A percentile compares a stretch with the other conserved stretches of the same genome.
Evolutionary conservation across 2,329 filamentous ascomycete species (phyloP).

Genomic region (Aspergillus sojae): DNA sequence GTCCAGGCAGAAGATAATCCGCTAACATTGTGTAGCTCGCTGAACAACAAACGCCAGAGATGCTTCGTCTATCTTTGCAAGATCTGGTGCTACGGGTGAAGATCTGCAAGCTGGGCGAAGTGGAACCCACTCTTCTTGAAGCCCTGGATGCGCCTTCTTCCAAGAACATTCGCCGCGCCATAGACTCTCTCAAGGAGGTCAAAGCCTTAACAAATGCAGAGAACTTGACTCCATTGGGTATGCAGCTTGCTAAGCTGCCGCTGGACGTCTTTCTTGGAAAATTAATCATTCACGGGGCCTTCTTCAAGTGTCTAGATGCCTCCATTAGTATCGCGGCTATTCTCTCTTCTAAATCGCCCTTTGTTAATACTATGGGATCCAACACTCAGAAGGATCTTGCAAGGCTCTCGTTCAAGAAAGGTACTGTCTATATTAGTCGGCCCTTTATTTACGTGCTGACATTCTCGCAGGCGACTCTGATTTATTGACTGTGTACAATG

Average conservation of each 20-base stretch:
- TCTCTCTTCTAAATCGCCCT: slow-evolving; percentile 91
- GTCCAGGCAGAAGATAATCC: not conserved
- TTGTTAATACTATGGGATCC: slow-evolving; percentile 82
- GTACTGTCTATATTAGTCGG: slow-evolving; percentile 28
- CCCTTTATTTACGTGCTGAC: not conserved
- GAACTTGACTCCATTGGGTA: slow-evolving; percentile 82
- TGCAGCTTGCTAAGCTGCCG: slow-evolving; percentile 83
- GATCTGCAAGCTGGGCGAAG: slow-evolving; percentile 92
- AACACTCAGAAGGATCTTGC: slow-evolving; percentile 80
- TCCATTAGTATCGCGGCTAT: slow-evolving; percentile 90
- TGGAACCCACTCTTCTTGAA: slow-evolving; percentile 84
- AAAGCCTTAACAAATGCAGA: slow-evolving; percentile 80
- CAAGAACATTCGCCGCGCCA: slow-evolving; percentile 89
- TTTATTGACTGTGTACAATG: slow-evolving; percentile 89
- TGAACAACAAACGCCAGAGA: slow-evolving; percentile 94
- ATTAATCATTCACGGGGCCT: slow-evolving; percentile 79
- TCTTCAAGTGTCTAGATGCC: slow-evolving; percentile 91
- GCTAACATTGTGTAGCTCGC: slow-evolving; percentile 60
- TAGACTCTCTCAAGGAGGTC: slow-evolving; percentile 91
- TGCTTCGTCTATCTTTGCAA: slow-evolving; percentile 90
- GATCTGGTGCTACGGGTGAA: slow-evolving; percentile 95
- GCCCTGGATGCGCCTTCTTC: slow-evolving; percentile 87
- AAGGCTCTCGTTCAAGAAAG: slow-evolving; percentile 75
- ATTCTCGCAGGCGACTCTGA: slow-evolving; percentile 73
- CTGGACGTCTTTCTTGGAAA: slow-evolving; percentile 95